Evolutionary conservation across 768 basidiomycete genomes (phyloP).

Genomic region (Calocera viscosa): DNA sequence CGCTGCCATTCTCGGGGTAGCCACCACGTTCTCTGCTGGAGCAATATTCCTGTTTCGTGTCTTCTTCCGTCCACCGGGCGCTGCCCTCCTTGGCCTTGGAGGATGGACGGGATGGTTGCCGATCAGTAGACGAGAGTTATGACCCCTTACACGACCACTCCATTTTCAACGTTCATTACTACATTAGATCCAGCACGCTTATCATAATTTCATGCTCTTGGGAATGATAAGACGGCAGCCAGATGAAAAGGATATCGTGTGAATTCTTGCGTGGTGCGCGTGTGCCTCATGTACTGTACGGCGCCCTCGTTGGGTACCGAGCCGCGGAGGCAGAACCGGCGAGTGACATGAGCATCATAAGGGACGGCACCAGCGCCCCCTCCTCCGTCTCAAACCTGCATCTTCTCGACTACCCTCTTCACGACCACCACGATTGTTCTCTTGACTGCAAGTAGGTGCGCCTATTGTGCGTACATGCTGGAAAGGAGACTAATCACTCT

Average conservation of each 20-base stretch:
- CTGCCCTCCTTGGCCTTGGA: background rate
- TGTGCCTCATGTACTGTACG: constrained; percentile 1
- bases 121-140: constrained; percentile 5
- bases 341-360: constrained; percentile 9
- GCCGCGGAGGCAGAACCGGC: constrained; percentile 5
- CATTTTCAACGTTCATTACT: background rate
- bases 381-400: background rate
- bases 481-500: background rate
- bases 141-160: background rate
- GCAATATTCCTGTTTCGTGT: background rate
- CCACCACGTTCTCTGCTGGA: background rate
- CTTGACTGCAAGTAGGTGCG: background rate
- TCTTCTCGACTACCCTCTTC: background rate
- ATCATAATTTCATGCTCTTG: background rate
- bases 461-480: background rate
- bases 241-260: background rate
- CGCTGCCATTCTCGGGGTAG: background rate
- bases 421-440: constrained; percentile 1
- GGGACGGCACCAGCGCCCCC: background rate
- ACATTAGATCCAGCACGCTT: constrained; percentile 1
- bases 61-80: background rate
- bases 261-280: background rate
- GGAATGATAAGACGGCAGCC: background rate
- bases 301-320: background rate
- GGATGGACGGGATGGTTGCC: constrained; percentile 5